phyloP scores from a whole-genome alignment of 805 yeast genomes.

The Saturnispora dispora region DNA sequence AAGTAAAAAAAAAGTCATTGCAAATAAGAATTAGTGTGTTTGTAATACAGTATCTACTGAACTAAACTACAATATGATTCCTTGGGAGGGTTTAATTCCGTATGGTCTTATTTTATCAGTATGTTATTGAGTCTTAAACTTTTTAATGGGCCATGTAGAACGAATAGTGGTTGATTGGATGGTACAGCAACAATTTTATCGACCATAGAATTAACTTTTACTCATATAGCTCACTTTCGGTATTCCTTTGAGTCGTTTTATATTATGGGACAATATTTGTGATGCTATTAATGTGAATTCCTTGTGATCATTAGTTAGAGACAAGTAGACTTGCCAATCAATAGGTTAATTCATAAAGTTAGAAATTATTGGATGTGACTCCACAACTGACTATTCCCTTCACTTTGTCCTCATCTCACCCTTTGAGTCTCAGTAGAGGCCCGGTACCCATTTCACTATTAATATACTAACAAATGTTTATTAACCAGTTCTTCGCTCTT shows the following conservation, averaged over 20 bases:
- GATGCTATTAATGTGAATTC: no score
- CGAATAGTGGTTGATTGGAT: no score
- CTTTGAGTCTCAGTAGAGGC: not conserved
- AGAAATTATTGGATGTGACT: no score
- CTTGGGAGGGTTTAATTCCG: conserved; percentile 60
- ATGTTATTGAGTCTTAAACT: conserved; percentile 20
- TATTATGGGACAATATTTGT: no score
- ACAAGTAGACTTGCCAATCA: no score
- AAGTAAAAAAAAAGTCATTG: conserved; percentile 1
- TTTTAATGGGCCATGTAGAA: not conserved
- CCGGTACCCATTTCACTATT: not conserved
- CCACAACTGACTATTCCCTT: not conserved
- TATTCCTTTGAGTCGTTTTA: no score
- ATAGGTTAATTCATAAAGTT: no score
- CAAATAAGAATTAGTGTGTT: not conserved
- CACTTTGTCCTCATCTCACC: not conserved
- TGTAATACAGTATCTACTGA: not conserved
- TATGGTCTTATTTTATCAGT: conserved; percentile 48
- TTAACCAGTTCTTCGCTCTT: conserved; percentile 34
- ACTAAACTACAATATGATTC: conserved; percentile 38
- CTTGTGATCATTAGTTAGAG: no score
- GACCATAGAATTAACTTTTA: no score
- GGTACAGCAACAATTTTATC: no score
- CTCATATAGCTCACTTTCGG: no score
- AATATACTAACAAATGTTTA: not conserved